Base-by-base conservation (phyloP, 202 grass and related monocot genomes). In the Dendrocalamus latiflorus region DNA sequence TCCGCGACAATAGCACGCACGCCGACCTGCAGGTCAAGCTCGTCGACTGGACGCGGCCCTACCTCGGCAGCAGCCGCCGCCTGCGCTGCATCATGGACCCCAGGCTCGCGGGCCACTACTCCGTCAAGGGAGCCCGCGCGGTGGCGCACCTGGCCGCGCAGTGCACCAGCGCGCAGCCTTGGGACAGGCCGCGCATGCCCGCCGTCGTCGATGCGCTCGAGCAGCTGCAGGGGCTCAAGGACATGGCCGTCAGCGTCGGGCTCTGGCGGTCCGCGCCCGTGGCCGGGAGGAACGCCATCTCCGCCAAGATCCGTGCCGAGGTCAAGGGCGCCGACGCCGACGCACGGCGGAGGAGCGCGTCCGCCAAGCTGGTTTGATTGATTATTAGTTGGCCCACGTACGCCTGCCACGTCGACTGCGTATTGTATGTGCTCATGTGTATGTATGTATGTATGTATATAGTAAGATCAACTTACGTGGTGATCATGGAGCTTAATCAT, bases 201-300 rank as follows among this genome's bases (percentile, higher is more conserved):
- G 81, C 80, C 47, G 80, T 96, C 50, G 76, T 96, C 0, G 91
- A 93, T 58, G 77, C 72, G 4, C 85, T 97, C 0, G 85, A 97
- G 58, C 47, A 71, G 59, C 72, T 99, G 60, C 80, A 86, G 24
- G 86, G 91, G 48, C 60, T 90, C 74, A 99, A 90, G 74, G 96
- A 99, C 81, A 93, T 95, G 96, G 93, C 96, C 9, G 91, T 98
- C 22, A 86, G 25, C 30, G 34, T 89, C 0, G 93, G 95, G 3
- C 83, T 88, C 30, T 89, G 90, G 92, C 79, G 88, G 2, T 65
- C 44, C 53, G 63, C 87, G 45, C 87, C 92, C 0, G 83, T 91
- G 12, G 85, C 84, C 6, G 87, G 91, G 0, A 54, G 92, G 61
- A 94, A 90, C 79, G 94, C 94, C 43, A 92, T 97, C 70, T 88